Percentiles rank a stretch among this genome's conserved stretches.
These are phyloP conservation scores for Amyloporia xantha DNA, from an alignment of 768 basidiomycete genomes.

Conservation along the genomic window DNA sequence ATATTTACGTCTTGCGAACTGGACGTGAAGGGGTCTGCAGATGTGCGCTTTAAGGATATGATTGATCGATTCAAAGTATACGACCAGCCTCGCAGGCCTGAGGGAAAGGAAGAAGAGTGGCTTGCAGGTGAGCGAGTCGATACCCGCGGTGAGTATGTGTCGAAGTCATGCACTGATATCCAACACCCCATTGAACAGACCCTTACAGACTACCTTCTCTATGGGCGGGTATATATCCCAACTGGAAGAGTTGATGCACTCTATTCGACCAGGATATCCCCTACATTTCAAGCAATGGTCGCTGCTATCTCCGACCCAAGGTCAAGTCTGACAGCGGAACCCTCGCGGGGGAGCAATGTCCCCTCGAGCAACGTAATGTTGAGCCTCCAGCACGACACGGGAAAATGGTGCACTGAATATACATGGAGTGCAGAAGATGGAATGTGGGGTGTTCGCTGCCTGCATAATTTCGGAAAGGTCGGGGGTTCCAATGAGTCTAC, in stretches of 20 bases:
- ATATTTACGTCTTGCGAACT: conserved; percentile 88
- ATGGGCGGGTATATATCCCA: conserved; percentile 88
- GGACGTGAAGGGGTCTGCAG: conserved; percentile 59
- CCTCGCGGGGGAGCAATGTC: conserved; percentile 34
- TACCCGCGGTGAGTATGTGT: conserved; percentile 51
- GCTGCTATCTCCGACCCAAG: conserved; percentile 82
- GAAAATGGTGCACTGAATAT: conserved; percentile 90
- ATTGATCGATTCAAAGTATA: conserved; percentile 83
- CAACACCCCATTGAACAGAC: conserved; percentile 17
- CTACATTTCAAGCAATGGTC: conserved; percentile 75
- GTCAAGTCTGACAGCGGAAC: conserved; percentile 38
- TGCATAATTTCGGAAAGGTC: conserved; percentile 88
- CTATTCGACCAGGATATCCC: conserved; percentile 74
- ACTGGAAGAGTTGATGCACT: conserved; percentile 84
- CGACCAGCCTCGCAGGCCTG: conserved; percentile 74
- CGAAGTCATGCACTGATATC: conserved; percentile 7
- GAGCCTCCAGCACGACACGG: conserved; percentile 86
- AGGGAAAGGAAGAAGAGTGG: conserved; percentile 76
- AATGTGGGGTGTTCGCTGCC: conserved; percentile 83
- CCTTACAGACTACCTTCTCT: conserved; percentile 82
- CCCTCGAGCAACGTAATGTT: conserved; percentile 64
- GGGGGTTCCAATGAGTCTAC: conserved; percentile 31
- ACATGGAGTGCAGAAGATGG: conserved; percentile 91
- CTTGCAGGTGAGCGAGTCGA: conserved; percentile 74
- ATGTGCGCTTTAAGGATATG: conserved; percentile 82